These are phyloP conservation scores for Arabidopsis lyrata DNA, from an alignment of 441 rosid genomes.

Conservation along the genomic window DNA sequence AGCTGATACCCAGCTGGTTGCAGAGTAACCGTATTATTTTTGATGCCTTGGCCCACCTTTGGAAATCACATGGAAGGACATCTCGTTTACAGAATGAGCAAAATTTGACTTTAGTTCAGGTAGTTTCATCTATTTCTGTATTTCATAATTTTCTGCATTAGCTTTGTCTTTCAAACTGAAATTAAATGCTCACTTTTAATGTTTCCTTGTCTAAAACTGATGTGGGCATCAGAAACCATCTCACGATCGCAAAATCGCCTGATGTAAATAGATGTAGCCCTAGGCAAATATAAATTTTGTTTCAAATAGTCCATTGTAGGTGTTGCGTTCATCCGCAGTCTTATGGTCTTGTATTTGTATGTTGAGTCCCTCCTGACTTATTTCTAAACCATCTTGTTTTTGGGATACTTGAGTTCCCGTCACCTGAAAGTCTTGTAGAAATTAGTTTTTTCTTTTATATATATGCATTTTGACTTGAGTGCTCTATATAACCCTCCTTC, in stretches of 20 bases:
- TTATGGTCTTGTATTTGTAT: constrained; percentile 12
- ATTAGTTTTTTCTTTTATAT: constrained; percentile 10
- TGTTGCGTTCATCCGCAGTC: constrained; percentile 2
- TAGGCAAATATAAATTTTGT: constrained; percentile 2
- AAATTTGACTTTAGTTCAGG: constrained; percentile 94
- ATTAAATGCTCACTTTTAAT: constrained; percentile 21
- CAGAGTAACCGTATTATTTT: constrained; percentile 84
- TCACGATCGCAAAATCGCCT: neutral
- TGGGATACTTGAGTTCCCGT: constrained; percentile 22
- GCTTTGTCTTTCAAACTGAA: constrained; percentile 28
- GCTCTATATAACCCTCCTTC: constrained; percentile 18
- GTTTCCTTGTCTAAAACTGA: constrained; percentile 31
- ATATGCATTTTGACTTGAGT: constrained; percentile 16
- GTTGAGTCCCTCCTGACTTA: constrained; percentile 27
- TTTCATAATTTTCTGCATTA: constrained; percentile 24
- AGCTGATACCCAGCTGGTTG: constrained; percentile 92
- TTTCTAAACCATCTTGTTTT: constrained; percentile 26
- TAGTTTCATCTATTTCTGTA: constrained; percentile 50
- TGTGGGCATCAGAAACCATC: constrained; percentile 22
- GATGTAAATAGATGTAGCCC: constrained; percentile 28
- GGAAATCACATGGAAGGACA: constrained; percentile 94
- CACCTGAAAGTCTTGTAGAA: constrained; percentile 28
- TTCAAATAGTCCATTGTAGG: constrained; percentile 3
- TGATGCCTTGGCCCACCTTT: constrained; percentile 84
- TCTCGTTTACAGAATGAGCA: constrained; percentile 93